These are phyloP conservation scores for Fusarium gaditjirri DNA, from an alignment of 2,329 filamentous ascomycete species.

Conservation along the genomic window DNA sequence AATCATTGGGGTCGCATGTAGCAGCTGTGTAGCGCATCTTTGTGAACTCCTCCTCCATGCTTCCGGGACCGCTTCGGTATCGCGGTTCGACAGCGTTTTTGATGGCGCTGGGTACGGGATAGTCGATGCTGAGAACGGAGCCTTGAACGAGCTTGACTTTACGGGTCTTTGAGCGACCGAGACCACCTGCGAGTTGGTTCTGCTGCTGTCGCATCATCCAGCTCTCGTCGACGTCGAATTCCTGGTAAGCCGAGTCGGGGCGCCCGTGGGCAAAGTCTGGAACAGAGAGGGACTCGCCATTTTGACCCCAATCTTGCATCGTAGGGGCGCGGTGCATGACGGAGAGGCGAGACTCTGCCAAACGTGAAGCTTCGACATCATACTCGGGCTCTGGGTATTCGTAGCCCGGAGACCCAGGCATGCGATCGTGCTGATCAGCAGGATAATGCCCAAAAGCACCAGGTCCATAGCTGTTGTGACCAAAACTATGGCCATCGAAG, in stretches of 20 bases:
- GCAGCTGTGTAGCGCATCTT: slow-evolving; percentile 44
- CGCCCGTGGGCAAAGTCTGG: slow-evolving; percentile 33
- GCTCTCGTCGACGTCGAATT: slow-evolving; percentile 37
- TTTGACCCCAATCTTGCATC: slow-evolving; percentile 28
- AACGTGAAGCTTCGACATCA: slow-evolving; percentile 30
- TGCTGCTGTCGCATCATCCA: slow-evolving; percentile 42
- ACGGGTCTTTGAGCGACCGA: slow-evolving; percentile 37
- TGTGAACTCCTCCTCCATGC: slow-evolving; percentile 38
- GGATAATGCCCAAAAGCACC: slow-evolving; percentile 31
- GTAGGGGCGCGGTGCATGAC: slow-evolving; percentile 29
- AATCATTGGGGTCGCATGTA: slow-evolving; percentile 42
- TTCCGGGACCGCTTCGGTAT: slow-evolving; percentile 33
- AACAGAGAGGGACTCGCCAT: slow-evolving; percentile 22
- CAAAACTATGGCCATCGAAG: slow-evolving; percentile 9
- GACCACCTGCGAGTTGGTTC: slow-evolving; percentile 20
- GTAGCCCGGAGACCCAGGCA: slow-evolving; percentile 18
- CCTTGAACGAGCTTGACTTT: slow-evolving; percentile 43
- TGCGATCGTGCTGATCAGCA: slow-evolving; percentile 10
- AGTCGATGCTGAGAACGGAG: slow-evolving; percentile 43
- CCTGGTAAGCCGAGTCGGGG: slow-evolving; percentile 36
- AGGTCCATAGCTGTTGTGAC: slow-evolving; percentile 18
- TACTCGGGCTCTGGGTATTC: slow-evolving; percentile 31
- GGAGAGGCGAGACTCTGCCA: slow-evolving; percentile 29
- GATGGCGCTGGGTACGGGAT: slow-evolving; percentile 42
- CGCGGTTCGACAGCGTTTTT: slow-evolving; percentile 40